These are phyloP conservation scores for Macadamia integrifolia DNA, from an alignment of 164 flowering plant species.

Conservation along the genomic window DNA sequence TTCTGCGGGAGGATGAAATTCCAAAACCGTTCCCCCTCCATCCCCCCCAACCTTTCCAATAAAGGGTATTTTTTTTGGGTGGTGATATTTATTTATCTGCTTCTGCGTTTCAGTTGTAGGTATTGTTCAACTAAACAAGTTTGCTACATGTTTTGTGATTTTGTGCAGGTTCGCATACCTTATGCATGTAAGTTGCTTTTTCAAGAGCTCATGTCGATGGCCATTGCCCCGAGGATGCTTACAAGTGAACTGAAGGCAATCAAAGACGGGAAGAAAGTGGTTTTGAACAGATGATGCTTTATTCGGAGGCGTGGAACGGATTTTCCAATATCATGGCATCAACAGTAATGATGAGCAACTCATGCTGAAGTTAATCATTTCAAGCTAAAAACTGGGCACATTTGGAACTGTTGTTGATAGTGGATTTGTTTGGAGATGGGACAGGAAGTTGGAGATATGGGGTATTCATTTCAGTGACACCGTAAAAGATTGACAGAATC, in stretches of 20 bases:
- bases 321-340: no score
- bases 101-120: background rate
- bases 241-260: constrained; percentile 58
- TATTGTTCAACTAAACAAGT: background rate
- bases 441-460: no score
- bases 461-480: no score
- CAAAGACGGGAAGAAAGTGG: constrained; percentile 57
- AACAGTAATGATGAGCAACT: no score
- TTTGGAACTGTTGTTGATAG: no score
- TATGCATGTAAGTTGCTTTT: constrained; percentile 91
- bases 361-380: no score
- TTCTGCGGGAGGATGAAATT: no score
- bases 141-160: no score
- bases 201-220: constrained; percentile 99
- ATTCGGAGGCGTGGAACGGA: background rate
- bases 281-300: constrained; percentile 19
- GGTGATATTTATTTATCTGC: background rate
- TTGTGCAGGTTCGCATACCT: constrained; percentile 78
- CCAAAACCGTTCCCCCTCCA: background rate
- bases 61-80: background rate
- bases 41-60: background rate
- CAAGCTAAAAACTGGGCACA: no score
- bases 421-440: no score
- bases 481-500: no score
- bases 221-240: constrained; percentile 93